Conservation (phyloP, 208 protist species). For the Perkinsela sp. region DNA sequence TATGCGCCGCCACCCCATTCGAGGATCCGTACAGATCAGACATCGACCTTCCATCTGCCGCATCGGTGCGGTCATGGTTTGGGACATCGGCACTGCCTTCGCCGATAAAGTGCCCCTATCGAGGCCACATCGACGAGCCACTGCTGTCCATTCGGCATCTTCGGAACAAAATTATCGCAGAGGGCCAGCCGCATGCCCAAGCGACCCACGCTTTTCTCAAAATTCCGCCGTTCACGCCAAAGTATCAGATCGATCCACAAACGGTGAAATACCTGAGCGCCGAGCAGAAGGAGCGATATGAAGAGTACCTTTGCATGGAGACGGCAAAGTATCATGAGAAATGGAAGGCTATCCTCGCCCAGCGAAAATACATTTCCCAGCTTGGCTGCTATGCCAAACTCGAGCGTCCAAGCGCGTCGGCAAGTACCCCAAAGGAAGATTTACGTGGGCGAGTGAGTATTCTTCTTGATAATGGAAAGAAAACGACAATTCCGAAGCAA, state of each 20-base stretch:
- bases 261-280: background rate
- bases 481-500: background rate
- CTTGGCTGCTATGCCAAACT: background rate
- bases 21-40: constrained; percentile 8
- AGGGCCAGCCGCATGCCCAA: background rate
- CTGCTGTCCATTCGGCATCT: background rate
- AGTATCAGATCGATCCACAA: background rate
- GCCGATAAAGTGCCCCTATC: constrained; percentile 13
- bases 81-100: constrained; percentile 49
- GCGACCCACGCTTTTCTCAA: background rate
- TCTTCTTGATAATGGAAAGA: background rate
- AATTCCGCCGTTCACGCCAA: background rate
- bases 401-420: background rate
- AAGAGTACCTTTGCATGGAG: background rate
- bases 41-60: constrained; percentile 6
- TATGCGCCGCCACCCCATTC: constrained; percentile 56
- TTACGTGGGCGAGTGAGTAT: background rate
- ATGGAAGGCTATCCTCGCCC: background rate
- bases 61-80: constrained; percentile 49
- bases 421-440: background rate
- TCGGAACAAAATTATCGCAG: background rate
- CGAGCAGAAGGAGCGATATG: background rate
- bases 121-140: background rate
- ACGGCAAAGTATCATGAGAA: background rate
- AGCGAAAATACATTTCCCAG: background rate